Evolutionary conservation across 1,284 basidiomycete species (phyloP), one percentile per base, ranked within the genome.

Genomic region (Schizopora paradoxa): DNA sequence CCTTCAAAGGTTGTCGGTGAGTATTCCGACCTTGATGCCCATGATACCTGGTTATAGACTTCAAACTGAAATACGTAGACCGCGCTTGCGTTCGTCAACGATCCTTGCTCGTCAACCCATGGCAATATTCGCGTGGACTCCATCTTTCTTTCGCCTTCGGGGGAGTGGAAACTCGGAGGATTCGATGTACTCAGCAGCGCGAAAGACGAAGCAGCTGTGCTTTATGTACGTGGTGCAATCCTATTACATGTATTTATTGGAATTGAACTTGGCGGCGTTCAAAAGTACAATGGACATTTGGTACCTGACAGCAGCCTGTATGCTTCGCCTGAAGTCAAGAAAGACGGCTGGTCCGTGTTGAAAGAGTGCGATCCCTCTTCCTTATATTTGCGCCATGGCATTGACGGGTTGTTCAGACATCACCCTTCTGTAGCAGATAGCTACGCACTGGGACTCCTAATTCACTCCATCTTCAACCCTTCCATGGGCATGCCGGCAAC

Each of bases 151-250:
- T 86, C 90, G 5, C 80, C 82, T 0, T 90, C 92, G 0, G 91
- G 95, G 16, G 96, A 99, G 68, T 99, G 94, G 95, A 88, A 88
- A 59, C 69, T 99, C 6, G 94, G 88, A 25, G 95, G 95, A 1
- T 94, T 99, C 58, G 96, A 99, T 57, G 66, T 94, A 1, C 66
- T 98, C 56, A 94, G 87, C 56, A 87, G 74, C 57, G 72, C 84
- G 2, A 85, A 78, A 57, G 91, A 94, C 46, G 79, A 85, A n/a
- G 62, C 71, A 37, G 74, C 86, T 7, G 73, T 88, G 21, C 66
- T 93, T 61, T 91, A 91, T 70, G 90, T 91, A 65, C 64, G 83
- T 68, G n/a, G n/a, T n/a, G n/a, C n/a, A n/a, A n/a, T n/a, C n/a
- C n/a, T n/a, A n/a, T n/a, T n/a, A n/a, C n/a, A 51, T 50, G 45